These are phyloP conservation scores for Populus pruinosa DNA, from an alignment of 345 rosid species.

Conservation along the genomic window DNA sequence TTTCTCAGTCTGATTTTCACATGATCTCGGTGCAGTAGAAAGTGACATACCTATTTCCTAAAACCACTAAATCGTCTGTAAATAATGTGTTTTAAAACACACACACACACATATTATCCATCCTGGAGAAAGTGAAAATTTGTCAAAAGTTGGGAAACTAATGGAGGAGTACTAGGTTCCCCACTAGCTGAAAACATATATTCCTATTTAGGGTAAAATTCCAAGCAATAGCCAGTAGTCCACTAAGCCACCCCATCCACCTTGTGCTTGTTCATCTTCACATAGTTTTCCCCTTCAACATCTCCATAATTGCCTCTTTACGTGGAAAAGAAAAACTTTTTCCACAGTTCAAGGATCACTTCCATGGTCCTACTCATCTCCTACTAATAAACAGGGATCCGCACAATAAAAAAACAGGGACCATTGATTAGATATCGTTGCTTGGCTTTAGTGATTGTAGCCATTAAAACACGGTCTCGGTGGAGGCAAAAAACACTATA, in stretches of 20 bases:
- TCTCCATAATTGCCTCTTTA: slow-evolving; percentile 43
- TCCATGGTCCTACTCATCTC: slow-evolving; percentile 27
- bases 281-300: slow-evolving; percentile 14
- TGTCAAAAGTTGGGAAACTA: slow-evolving; percentile 8
- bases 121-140: slow-evolving; percentile 6
- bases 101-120: background rate
- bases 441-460: slow-evolving; percentile 20
- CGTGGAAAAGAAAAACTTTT: slow-evolving; percentile 41
- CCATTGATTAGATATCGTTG: slow-evolving; percentile 17
- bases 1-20: background rate
- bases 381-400: slow-evolving; percentile 24
- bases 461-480: slow-evolving; percentile 10
- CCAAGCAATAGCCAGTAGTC: slow-evolving; percentile 13
- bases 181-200: slow-evolving; percentile 17
- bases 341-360: slow-evolving; percentile 41
- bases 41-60: background rate
- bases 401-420: slow-evolving; percentile 6
- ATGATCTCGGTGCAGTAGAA: background rate
- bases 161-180: slow-evolving; percentile 10
- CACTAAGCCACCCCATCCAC: slow-evolving; percentile 17
- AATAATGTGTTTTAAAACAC: background rate
- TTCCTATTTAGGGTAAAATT: slow-evolving; percentile 33
- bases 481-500: slow-evolving; percentile 19
- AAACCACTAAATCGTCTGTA: background rate
- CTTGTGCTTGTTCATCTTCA: background rate